Percentiles rank a stretch among this genome's conserved stretches.
Evolutionary conservation across 805 yeast genomes (phyloP).

Genomic region (Wickerhamomyces chambardii): DNA sequence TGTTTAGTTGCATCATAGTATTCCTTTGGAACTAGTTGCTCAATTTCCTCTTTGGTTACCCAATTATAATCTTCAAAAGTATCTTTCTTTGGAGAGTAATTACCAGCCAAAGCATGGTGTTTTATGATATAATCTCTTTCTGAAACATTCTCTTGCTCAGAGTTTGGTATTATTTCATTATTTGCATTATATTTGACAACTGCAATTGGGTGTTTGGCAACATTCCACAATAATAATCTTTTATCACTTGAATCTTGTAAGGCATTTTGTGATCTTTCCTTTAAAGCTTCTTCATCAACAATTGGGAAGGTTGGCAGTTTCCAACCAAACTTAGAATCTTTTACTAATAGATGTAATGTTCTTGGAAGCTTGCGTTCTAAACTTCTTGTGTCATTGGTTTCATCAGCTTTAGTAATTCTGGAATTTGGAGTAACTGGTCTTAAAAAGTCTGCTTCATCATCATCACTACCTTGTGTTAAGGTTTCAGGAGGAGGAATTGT

Average conservation of each 20-base stretch:
- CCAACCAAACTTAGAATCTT: slow-evolving; percentile 47
- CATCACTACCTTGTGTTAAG: slow-evolving; percentile 23
- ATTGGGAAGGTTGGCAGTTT: slow-evolving; percentile 65
- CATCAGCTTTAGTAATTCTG: slow-evolving; percentile 74
- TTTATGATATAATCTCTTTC: slow-evolving; percentile 66
- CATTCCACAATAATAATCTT: slow-evolving; percentile 76
- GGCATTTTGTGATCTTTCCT: slow-evolving; percentile 67
- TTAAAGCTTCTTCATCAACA: slow-evolving; percentile 43
- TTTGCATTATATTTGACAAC: slow-evolving; percentile 35
- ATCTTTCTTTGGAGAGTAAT: slow-evolving; percentile 36
- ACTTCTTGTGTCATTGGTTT: slow-evolving; percentile 46
- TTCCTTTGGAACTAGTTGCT: slow-evolving; percentile 35
- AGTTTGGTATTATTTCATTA: slow-evolving; percentile 8
- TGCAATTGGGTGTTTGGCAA: slow-evolving; percentile 84
- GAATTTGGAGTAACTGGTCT: slow-evolving; percentile 64
- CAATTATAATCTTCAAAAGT: slow-evolving; percentile 52
- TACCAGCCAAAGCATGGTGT: slow-evolving; percentile 84
- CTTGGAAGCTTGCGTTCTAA: slow-evolving; percentile 74
- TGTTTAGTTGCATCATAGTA: slow-evolving; percentile 48
- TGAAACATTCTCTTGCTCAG: slow-evolving; percentile 11
- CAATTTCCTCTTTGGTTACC: slow-evolving; percentile 77
- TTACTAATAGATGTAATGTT: slow-evolving; percentile 69
- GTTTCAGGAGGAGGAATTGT: slow-evolving; percentile 51
- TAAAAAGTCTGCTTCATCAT: slow-evolving; percentile 52
- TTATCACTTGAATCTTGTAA: slow-evolving; percentile 66